phyloP scores from a whole-genome alignment of 1,284 basidiomycete genomes.

The Apiotrichum domesticum region DNA sequence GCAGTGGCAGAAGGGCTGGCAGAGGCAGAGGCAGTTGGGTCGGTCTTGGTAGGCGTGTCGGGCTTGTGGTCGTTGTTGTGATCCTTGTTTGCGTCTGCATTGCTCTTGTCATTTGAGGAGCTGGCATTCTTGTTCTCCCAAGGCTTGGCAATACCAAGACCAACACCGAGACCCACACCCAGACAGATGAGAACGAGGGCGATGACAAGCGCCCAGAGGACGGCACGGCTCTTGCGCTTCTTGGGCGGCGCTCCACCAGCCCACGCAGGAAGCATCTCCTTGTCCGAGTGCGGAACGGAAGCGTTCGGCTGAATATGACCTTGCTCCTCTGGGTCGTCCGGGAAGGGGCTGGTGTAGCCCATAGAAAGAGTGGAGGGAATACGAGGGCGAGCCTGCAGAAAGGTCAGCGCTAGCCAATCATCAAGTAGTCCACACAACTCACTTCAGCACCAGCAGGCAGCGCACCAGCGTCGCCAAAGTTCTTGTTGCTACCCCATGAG shows the following conservation, averaged over 20 bases:
- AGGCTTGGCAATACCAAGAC: slow-evolving; percentile 34
- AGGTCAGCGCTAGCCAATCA: neutral
- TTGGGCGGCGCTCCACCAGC: slow-evolving; percentile 15
- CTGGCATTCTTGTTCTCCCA: slow-evolving; percentile 14
- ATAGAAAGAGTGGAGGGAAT: slow-evolving; percentile 24
- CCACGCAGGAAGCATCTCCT: slow-evolving; percentile 32
- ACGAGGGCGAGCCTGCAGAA: slow-evolving; percentile 7
- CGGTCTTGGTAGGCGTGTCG: neutral
- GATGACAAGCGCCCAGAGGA: slow-evolving; percentile 26
- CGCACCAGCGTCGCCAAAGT: slow-evolving; percentile 23
- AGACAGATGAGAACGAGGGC: slow-evolving; percentile 23
- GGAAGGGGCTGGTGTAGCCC: slow-evolving; percentile 26
- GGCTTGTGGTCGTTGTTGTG: neutral
- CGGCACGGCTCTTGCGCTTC: slow-evolving; percentile 29
- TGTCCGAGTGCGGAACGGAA: slow-evolving; percentile 15
- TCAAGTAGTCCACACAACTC: slow-evolving; percentile 5
- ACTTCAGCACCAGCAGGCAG: slow-evolving; percentile 24
- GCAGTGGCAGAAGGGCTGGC: slow-evolving; percentile 9
- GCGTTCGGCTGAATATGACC: slow-evolving; percentile 34
- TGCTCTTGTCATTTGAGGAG: slow-evolving; percentile 2
- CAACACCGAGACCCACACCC: slow-evolving; percentile 39
- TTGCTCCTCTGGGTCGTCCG: slow-evolving; percentile 29
- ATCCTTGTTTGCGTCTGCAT: neutral
- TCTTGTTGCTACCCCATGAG: slow-evolving; percentile 16
- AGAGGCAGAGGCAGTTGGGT: slow-evolving; percentile 3